Conservation (phyloP, 768 basidiomycete genomes). For the Pholiota microspora region DNA sequence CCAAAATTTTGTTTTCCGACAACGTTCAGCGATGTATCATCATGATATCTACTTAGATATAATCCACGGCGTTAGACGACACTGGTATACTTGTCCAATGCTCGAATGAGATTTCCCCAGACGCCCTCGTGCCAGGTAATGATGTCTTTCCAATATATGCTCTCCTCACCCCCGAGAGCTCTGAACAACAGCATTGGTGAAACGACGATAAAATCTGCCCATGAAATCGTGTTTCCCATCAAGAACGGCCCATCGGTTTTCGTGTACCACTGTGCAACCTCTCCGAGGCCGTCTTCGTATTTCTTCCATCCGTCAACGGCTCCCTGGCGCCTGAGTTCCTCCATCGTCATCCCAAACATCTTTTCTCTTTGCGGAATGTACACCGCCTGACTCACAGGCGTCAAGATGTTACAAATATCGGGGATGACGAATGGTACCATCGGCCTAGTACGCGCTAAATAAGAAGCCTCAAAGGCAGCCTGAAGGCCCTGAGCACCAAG, state of each 20-base stretch:
- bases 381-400: not conserved
- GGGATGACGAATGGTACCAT: not conserved
- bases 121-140: constrained; percentile 10
- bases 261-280: not conserved
- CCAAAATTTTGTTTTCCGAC: too few relatives aligned
- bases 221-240: not conserved
- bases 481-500: not conserved
- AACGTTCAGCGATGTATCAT: too few relatives aligned
- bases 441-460: not conserved
- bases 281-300: not conserved
- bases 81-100: not conserved
- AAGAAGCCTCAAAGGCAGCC: not conserved
- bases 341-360: too few relatives aligned
- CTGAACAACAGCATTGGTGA: constrained; percentile 26
- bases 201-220: constrained; percentile 4
- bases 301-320: constrained; percentile 31
- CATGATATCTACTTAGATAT: too few relatives aligned
- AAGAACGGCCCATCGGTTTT: constrained; percentile 3
- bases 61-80: not conserved
- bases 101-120: constrained; percentile 13
- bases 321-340: constrained; percentile 5
- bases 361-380: too few relatives aligned
- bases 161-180: constrained; percentile 27
- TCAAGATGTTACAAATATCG: not conserved
- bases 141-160: constrained; percentile 31